Evolutionary conservation across 768 basidiomycete species (phyloP).

Genomic region (Termitomyces sp.): DNA sequence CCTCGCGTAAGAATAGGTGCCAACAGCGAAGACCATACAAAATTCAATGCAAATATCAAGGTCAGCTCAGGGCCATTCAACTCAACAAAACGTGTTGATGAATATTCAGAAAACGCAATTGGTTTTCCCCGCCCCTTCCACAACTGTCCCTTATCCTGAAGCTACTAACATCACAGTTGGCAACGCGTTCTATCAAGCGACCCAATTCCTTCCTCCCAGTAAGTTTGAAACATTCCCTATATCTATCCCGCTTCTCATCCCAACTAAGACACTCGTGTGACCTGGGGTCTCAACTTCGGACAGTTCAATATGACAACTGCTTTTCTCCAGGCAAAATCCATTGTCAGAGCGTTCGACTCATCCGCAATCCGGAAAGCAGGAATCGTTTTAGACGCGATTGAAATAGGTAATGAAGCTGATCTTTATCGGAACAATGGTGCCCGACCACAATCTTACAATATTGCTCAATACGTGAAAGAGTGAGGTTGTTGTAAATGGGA

Average conservation of each 20-base stretch:
- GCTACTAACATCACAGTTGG: slow-evolving; percentile 57
- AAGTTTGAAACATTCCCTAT: neutral
- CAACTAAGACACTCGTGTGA: slow-evolving; percentile 49
- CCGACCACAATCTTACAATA: slow-evolving; percentile 33
- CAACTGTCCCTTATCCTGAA: slow-evolving; percentile 59
- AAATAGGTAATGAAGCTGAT: slow-evolving; percentile 62
- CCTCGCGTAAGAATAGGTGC: slow-evolving; percentile 59
- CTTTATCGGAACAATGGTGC: slow-evolving; percentile 43
- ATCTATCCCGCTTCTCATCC: neutral
- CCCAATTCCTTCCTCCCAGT: slow-evolving; percentile 16
- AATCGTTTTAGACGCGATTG: slow-evolving; percentile 49
- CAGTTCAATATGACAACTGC: slow-evolving; percentile 44
- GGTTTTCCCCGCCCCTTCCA: slow-evolving; percentile 41
- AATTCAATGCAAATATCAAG: slow-evolving; percentile 42
- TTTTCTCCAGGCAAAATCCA: slow-evolving; percentile 41
- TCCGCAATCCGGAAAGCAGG: slow-evolving; percentile 30
- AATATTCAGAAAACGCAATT: slow-evolving; percentile 20
- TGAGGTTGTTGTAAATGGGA: slow-evolving; percentile 20
- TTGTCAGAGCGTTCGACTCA: slow-evolving; percentile 44
- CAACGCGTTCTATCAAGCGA: slow-evolving; percentile 41
- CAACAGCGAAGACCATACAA: slow-evolving; percentile 52
- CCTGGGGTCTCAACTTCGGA: slow-evolving; percentile 68
- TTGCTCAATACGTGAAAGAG: slow-evolving; percentile 44
- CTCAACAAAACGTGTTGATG: neutral
- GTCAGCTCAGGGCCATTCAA: slow-evolving; percentile 21